Percentiles rank a stretch among this genome's conserved stretches.
Evolutionary conservation across 2,329 filamentous ascomycete genomes (phyloP).

Genomic region (Nemania diffusa): DNA sequence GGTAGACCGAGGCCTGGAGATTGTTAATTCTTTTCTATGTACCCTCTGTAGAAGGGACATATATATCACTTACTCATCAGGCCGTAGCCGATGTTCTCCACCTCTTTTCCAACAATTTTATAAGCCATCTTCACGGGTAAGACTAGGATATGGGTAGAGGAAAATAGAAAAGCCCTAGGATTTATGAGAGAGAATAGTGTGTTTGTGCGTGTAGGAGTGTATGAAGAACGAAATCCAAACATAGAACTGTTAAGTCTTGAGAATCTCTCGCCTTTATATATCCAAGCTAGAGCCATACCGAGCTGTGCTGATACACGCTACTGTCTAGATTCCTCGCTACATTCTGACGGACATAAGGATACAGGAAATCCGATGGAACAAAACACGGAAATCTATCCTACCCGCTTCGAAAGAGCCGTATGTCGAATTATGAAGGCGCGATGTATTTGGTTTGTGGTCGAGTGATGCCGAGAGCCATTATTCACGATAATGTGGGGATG

Average conservation of each 20-base stretch:
- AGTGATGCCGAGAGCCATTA: not conserved
- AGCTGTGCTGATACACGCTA: not conserved
- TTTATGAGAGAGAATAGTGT: not conserved
- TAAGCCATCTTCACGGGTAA: slow-evolving; percentile 26
- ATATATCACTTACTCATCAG: slow-evolving; percentile 45
- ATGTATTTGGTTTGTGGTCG: not conserved
- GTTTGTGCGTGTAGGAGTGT: not conserved
- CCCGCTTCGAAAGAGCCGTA: not conserved
- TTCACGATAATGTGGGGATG: not conserved
- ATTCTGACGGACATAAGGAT: slow-evolving; percentile 15
- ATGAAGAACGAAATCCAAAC: not conserved
- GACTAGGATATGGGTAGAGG: not conserved
- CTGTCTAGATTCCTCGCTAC: not conserved
- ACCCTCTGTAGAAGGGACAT: not conserved
- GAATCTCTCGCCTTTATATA: slow-evolving; percentile 17
- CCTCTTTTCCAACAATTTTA: slow-evolving; percentile 33
- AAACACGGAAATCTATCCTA: not conserved
- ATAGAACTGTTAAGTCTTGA: not conserved
- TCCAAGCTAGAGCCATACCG: not conserved
- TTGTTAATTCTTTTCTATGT: not conserved
- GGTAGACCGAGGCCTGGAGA: slow-evolving; percentile 58
- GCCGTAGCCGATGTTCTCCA: slow-evolving; percentile 43
- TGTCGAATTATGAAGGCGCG: not conserved
- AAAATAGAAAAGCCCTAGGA: not conserved
- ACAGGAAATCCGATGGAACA: not conserved